Conservation (phyloP, 1,139 yeast species). For the Lodderomyces parapsilosis region DNA sequence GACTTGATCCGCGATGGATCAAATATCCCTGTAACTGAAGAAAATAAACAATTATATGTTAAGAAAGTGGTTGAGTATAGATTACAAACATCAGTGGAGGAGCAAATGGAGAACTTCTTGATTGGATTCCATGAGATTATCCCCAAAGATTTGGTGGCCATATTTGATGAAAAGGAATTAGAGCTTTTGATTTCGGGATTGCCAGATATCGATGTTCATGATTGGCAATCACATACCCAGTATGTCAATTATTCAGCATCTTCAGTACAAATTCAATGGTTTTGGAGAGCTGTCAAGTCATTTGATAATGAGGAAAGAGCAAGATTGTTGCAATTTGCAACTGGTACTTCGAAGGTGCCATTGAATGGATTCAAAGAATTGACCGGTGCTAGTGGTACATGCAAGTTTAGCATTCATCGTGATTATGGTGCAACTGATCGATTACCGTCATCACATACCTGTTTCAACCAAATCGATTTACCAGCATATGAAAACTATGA, state of each 20-base stretch:
- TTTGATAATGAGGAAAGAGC: conserved; percentile 95
- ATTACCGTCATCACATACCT: conserved; percentile 93
- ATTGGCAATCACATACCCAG: conserved; percentile 86
- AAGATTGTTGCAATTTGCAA: conserved; percentile 88
- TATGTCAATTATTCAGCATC: conserved; percentile 84
- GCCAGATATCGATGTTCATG: conserved; percentile 94
- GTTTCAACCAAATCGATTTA: conserved; percentile 91
- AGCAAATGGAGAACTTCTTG: conserved; percentile 83
- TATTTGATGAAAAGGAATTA: conserved; percentile 93
- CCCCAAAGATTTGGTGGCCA: conserved; percentile 80
- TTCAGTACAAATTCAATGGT: conserved; percentile 91
- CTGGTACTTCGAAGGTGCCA: conserved; percentile 97
- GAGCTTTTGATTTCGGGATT: conserved; percentile 91
- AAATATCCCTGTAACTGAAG: conserved; percentile 83
- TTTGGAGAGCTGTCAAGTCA: conserved; percentile 97
- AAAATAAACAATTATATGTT: conserved; percentile 89
- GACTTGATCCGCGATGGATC: conserved; percentile 84
- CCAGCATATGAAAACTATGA: conserved; percentile 94
- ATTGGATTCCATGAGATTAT: conserved; percentile 90
- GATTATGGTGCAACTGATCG: conserved; percentile 86
- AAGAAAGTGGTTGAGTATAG: conserved; percentile 82
- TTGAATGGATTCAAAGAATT: conserved; percentile 89
- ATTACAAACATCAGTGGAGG: conserved; percentile 77
- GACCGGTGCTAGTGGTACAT: conserved; percentile 83
- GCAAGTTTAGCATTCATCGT: conserved; percentile 86